A percentile compares a stretch with the other conserved stretches of the same genome.
phyloP scores from a whole-genome alignment of 2,329 filamentous ascomycete genomes.

The Diaporthe capsici region DNA sequence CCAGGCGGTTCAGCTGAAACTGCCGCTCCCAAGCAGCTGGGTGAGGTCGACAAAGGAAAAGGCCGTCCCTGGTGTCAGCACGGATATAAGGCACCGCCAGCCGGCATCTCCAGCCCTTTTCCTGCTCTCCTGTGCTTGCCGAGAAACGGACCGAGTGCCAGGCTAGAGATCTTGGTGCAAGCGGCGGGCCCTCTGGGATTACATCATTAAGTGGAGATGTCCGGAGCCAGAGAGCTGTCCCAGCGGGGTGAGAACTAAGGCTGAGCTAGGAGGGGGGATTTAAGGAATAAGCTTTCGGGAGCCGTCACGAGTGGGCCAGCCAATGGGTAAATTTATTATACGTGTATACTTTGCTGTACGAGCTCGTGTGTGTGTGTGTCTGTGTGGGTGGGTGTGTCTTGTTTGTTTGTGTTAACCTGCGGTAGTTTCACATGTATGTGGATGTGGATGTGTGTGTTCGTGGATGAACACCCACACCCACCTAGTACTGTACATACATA shows the following conservation, averaged over 20 bases:
- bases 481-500: background rate
- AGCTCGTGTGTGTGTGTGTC: background rate
- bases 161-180: conserved; percentile 31
- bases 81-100: conserved; percentile 20
- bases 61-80: conserved; percentile 1
- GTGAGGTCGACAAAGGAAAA: background rate
- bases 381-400: background rate
- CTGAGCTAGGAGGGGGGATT: conserved; percentile 10
- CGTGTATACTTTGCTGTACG: background rate
- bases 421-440: conserved; percentile 12
- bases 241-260: conserved; percentile 18
- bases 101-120: background rate
- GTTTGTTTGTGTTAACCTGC: background rate
- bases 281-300: conserved; percentile 26
- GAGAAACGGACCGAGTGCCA: conserved; percentile 12
- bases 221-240: conserved; percentile 14
- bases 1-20: conserved; percentile 25
- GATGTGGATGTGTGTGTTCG: background rate
- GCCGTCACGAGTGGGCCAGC: conserved; percentile 13
- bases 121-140: conserved; percentile 5
- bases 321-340: conserved; percentile 29
- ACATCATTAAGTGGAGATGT: conserved; percentile 41
- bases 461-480: conserved; percentile 8
- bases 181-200: background rate
- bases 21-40: conserved; percentile 2